Evolutionary conservation across 2,329 filamentous ascomycete genomes (phyloP), one percentile per base, ranked within the genome.

Genomic region (Tolypocladium endophyticum): DNA sequence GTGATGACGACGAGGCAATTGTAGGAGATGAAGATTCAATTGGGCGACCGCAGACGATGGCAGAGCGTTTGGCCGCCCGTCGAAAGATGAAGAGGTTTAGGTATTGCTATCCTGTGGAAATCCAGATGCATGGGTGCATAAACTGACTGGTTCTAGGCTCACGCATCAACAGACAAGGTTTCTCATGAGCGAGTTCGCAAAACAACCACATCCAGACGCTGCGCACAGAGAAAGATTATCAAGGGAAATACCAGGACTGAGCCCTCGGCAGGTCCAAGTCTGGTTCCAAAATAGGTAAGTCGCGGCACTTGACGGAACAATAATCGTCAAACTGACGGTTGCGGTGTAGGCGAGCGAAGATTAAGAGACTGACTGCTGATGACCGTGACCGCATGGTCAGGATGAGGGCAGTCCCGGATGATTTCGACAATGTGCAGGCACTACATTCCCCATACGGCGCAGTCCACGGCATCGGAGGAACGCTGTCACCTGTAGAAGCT

Each of bases 121-220:
- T 1, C 2, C 12, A 20, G 5, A n/a, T 23, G 20, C 20, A 35
- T 38, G 35, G 12, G 5, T 20, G 50, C 61, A 61, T n/a, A 25
- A 58, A 64, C 76, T 80, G 66, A 81, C 67, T 38, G 25, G 56
- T 56, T 36, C 41, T 68, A 95, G 92, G 65, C 85, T 97, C 64
- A 96, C 92, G 1, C 92, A 97, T 73, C 93, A 94, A 68, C 93
- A 97, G 79, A 97, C 93, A n/a, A 87, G 93, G 18, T 97, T 96
- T 68, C 79, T 97, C 60, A 96, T 96, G 91, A 96, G 90, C 74
- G 92, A 97, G 72, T 97, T 97, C 69, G 89, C 92, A 60, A 92
- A 94, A 67, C 92, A 97, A 71, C 90, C 92, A 30, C 92, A 97
- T 71, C 92, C 92, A 9, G 92, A 97, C 75, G 92, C 92, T 47